These are phyloP conservation scores for Fistulifera solaris DNA, from an alignment of 108 stramenopile genomes.

Conservation along the genomic window DNA sequence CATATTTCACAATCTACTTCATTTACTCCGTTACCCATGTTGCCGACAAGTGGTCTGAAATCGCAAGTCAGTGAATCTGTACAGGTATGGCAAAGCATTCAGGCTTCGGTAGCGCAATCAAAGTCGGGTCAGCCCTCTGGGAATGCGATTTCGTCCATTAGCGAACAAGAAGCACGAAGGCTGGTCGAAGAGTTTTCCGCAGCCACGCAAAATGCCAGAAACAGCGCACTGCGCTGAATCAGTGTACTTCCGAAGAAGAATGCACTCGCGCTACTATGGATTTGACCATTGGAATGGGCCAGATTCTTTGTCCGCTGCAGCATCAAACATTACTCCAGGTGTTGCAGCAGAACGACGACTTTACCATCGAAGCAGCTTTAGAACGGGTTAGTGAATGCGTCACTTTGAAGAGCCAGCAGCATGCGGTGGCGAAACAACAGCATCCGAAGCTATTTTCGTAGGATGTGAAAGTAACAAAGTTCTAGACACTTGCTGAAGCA, in stretches of 20 bases:
- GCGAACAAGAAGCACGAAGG: constrained; percentile 34
- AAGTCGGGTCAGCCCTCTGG: neutral
- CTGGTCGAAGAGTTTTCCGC: constrained; percentile 50
- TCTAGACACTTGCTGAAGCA: too few species aligned
- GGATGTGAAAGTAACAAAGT: too few species aligned
- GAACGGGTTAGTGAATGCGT: constrained; percentile 68
- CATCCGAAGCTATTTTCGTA: constrained; percentile 38
- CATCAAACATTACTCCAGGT: constrained; percentile 40
- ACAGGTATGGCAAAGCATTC: constrained; percentile 72
- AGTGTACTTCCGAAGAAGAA: constrained; percentile 59
- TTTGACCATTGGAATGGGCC: constrained; percentile 80
- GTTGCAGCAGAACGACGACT: constrained; percentile 38
- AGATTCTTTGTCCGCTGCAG: constrained; percentile 76
- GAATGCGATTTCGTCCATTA: constrained; percentile 15
- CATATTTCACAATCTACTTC: constrained; percentile 25
- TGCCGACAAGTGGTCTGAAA: constrained; percentile 45
- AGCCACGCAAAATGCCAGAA: constrained; percentile 43
- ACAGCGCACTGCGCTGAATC: constrained; percentile 30
- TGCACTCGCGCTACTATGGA: constrained; percentile 69
- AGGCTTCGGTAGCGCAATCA: constrained; percentile 25
- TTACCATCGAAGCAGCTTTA: constrained; percentile 54
- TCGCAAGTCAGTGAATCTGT: constrained; percentile 62
- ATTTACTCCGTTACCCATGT: constrained; percentile 55
- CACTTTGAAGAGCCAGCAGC: constrained; percentile 27
- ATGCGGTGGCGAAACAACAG: constrained; percentile 39